phyloP scores from a whole-genome alignment of 805 yeast genomes.

The Millerago galiae region DNA sequence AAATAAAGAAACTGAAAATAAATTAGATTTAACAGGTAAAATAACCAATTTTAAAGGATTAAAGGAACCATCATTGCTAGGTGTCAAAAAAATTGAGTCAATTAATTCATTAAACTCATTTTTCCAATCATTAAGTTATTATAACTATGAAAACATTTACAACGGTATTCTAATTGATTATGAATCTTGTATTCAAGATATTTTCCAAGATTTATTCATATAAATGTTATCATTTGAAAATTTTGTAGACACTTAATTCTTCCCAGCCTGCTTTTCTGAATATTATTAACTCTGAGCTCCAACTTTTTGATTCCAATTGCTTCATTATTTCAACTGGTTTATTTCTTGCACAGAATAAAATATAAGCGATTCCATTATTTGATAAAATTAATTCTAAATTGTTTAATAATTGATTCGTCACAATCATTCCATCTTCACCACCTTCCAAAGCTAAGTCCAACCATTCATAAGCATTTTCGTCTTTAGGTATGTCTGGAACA shows the following conservation, averaged over 20 bases:
- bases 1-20: conserved; percentile 15
- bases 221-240: conserved; percentile 24
- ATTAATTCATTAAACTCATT: conserved; percentile 51
- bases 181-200: conserved; percentile 46
- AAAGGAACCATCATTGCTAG: conserved; percentile 29
- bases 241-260: conserved; percentile 68
- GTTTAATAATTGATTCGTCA: conserved; percentile 61
- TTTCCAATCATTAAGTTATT: conserved; percentile 58
- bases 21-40: conserved; percentile 12
- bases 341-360: conserved; percentile 88
- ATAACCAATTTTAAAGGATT: conserved; percentile 22
- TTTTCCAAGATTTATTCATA: conserved; percentile 49
- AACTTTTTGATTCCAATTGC: conserved; percentile 40
- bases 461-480: conserved; percentile 56
- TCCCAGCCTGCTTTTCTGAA: conserved; percentile 95
- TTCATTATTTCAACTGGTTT: conserved; percentile 58
- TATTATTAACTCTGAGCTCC: conserved; percentile 50
- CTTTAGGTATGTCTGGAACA: conserved; percentile 55
- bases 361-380: conserved; percentile 68
- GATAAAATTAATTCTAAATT: conserved; percentile 47
- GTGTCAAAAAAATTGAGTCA: conserved; percentile 32
- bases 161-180: conserved; percentile 39
- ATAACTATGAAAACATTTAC: conserved; percentile 61
- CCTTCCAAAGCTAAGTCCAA: conserved; percentile 87
- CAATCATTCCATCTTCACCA: conserved; percentile 85